Evolutionary conservation across 1,284 basidiomycete genomes (phyloP).

Genomic region (Microbotryomycetes sp.): DNA sequence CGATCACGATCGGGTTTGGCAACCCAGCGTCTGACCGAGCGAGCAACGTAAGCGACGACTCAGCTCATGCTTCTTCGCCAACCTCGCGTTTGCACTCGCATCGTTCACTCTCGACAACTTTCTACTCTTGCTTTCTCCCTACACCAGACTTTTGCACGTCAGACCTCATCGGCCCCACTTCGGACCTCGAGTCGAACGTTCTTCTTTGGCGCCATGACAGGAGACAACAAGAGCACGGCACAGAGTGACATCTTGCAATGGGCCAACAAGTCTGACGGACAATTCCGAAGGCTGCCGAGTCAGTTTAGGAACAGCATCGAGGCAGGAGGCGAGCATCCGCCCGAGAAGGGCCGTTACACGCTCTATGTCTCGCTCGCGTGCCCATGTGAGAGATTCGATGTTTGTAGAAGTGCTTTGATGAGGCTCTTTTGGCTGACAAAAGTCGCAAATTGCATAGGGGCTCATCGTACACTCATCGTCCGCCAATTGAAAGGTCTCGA

Average conservation of each 20-base stretch:
- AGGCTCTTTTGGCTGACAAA: slow-evolving; percentile 8
- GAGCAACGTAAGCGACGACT: too few relatives aligned
- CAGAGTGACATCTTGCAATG: not conserved
- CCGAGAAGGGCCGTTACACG: slow-evolving; percentile 82
- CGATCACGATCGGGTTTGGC: too few relatives aligned
- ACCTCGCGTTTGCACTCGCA: too few relatives aligned
- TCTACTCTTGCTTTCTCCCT: too few relatives aligned
- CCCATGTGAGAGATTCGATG: slow-evolving; percentile 27
- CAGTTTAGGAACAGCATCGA: slow-evolving; percentile 49
- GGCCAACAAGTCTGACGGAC: not conserved
- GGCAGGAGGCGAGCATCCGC: slow-evolving; percentile 56
- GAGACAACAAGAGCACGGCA: not conserved
- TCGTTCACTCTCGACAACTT: too few relatives aligned
- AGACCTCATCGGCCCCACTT: too few relatives aligned
- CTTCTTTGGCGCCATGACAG: too few relatives aligned
- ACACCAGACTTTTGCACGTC: too few relatives aligned
- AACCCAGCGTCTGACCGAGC: too few relatives aligned
- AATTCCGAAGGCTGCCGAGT: not conserved
- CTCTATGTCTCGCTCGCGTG: slow-evolving; percentile 79
- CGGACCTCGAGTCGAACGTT: too few relatives aligned
- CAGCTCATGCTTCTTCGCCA: too few relatives aligned
- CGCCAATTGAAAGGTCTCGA: slow-evolving; percentile 88
- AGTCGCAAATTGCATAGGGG: slow-evolving; percentile 49
- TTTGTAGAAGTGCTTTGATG: not conserved
- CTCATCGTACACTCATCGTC: slow-evolving; percentile 79